Base-by-base conservation (phyloP, 257 asterid genomes). In the Gynochthodes officinalis region DNA sequence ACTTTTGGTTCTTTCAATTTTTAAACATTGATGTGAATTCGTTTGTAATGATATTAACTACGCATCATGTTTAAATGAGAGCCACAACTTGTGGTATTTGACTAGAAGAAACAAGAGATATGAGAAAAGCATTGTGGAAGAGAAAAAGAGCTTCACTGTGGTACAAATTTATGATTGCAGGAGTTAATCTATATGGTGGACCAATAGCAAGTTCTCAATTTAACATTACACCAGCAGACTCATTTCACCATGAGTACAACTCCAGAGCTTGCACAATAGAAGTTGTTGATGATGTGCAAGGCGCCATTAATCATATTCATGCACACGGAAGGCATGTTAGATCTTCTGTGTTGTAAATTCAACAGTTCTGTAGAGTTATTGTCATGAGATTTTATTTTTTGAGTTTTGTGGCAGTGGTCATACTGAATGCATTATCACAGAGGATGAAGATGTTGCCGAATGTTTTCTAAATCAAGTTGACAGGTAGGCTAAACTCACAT, bases 221-320 rank as follows among this genome's bases (percentile, higher is more conserved):
- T 28, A 73, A 77, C 66, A 68, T 88, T 27, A 46, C 79, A 11
- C 66, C 64, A 63, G 84, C 74, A 25, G 78, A 72, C 4, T 77
- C 86, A 2, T 80, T 88, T 76, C 93, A 88, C 72, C 85, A 76
- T 14, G 93, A 88, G 78, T 88, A 88, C 78, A 81, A 62, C 64
- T 81, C 93, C 14, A 82, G 74, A 71, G 86, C 85, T 52, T 88
- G 93, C 79, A 82, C 93, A 27, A 69, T 88, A 43, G 93, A 88
- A 75, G 69, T 86, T 40, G 89, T 88, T 49, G 84, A 82, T 21
- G 86, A 88, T 54, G 81, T 88, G 63, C 60, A 84, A 18, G 77
- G 81, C 49, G 93, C 93, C 39, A 50, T 86, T 73, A 73, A 76
- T 40, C 93, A 88, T 71, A 82, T 86, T 68, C 84, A 82, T 67